Conservation (phyloP, 78 protist species). For the Goniomonas avonlea region DNA sequence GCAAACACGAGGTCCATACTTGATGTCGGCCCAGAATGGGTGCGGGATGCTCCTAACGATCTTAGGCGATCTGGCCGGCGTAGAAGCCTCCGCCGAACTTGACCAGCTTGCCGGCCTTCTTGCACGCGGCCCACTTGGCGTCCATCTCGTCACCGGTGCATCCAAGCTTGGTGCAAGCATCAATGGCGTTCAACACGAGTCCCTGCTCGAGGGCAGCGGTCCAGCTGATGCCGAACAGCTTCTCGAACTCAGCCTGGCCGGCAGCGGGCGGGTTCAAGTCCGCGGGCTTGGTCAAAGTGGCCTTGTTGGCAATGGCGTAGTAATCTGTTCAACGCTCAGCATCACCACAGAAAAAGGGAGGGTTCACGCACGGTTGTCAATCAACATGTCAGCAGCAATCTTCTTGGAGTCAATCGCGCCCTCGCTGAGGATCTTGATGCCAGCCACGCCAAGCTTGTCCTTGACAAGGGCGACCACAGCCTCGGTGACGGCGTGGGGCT, state of each 20-base stretch:
- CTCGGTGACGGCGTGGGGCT: conserved; percentile 27
- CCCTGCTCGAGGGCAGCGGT: background rate
- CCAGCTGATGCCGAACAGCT: conserved; percentile 4
- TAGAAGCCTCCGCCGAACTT: conserved; percentile 47
- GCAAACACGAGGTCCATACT: conserved; percentile 10
- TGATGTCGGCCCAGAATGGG: no score
- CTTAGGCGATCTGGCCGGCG: conserved; percentile 14
- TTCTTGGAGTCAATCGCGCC: background rate
- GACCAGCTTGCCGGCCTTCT: background rate
- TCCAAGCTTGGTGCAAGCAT: conserved; percentile 1
- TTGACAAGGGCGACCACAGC: background rate
- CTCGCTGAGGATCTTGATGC: background rate
- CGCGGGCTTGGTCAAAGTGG: background rate
- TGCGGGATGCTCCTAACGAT: no score
- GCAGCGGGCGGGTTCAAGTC: background rate
- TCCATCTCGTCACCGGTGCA: background rate
- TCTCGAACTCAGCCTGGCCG: background rate
- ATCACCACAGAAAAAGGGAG: no score
- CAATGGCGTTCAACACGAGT: conserved; percentile 17
- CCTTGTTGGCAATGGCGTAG: background rate
- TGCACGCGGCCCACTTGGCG: background rate
- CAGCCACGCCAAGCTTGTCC: background rate
- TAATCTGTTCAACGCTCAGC: no score
- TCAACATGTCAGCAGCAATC: background rate
- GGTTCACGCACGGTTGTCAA: no score